A percentile compares a stretch with the other conserved stretches of the same genome.
These are phyloP conservation scores for Macrophomina tecta DNA, from an alignment of 2,329 filamentous ascomycete species.

Conservation along the genomic window DNA sequence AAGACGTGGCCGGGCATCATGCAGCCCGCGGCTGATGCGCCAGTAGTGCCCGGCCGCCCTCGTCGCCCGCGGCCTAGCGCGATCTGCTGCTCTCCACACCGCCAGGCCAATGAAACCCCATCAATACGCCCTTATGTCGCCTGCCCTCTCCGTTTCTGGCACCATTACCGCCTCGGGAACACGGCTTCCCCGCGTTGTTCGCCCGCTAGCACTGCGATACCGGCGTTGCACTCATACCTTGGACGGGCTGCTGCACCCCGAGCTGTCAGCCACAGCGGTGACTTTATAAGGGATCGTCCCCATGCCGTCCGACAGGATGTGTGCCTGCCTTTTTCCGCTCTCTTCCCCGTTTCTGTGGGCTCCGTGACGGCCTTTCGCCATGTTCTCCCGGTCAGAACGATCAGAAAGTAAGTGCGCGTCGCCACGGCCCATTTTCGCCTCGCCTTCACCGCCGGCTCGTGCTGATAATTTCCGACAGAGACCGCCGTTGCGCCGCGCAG, in stretches of 20 bases:
- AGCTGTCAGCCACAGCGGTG: neutral
- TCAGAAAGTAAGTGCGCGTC: neutral
- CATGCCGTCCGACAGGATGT: neutral
- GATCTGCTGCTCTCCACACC: constrained; percentile 13
- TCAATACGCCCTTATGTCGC: neutral
- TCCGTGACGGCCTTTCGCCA: neutral
- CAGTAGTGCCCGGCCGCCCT: neutral
- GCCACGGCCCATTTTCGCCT: neutral
- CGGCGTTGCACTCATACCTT: constrained; percentile 2
- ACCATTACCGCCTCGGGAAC: constrained; percentile 6
- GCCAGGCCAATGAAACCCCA: neutral
- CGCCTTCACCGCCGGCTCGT: neutral
- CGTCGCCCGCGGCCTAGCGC: neutral
- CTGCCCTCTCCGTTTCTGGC: constrained; percentile 6
- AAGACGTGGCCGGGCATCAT: constrained; percentile 19
- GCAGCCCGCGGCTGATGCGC: constrained; percentile 13
- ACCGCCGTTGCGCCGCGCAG: constrained; percentile 14
- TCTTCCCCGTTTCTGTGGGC: neutral
- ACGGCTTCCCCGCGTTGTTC: constrained; percentile 3
- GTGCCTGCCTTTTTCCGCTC: neutral
- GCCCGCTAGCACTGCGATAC: constrained; percentile 14
- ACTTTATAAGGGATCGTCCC: constrained; percentile 16
- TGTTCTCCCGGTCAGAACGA: neutral
- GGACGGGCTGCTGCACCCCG: neutral
- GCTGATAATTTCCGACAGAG: constrained; percentile 9